phyloP scores from a whole-genome alignment of 1,284 basidiomycete species.

The Naganishia sp. region DNA sequence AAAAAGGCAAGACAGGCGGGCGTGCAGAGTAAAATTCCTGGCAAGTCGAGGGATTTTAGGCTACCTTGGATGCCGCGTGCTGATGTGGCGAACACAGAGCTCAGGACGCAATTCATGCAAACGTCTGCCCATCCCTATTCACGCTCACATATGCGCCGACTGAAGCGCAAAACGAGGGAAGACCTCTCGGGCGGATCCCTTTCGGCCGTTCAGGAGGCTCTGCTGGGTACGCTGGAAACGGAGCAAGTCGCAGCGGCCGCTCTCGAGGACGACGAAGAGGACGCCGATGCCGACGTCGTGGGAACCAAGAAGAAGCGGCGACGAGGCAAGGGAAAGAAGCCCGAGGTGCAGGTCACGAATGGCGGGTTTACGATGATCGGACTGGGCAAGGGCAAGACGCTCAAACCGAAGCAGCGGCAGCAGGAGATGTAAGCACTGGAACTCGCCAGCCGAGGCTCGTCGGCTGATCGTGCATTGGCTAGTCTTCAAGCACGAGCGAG shows the following conservation, averaged over 20 bases:
- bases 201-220: constrained; percentile 40
- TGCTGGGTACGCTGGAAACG: constrained; percentile 35
- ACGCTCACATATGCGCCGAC: constrained; percentile 47
- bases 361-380: constrained; percentile 42
- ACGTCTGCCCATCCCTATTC: constrained; percentile 47
- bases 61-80: neutral
- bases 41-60: neutral
- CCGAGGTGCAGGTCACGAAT: constrained; percentile 21
- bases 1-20: constrained; percentile 25
- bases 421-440: constrained; percentile 48
- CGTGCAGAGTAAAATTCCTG: constrained; percentile 16
- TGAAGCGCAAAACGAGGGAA: constrained; percentile 48
- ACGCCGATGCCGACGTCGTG: constrained; percentile 20
- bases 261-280: constrained; percentile 6
- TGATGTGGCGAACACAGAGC: neutral
- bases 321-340: constrained; percentile 21
- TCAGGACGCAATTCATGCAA: constrained; percentile 23
- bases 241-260: neutral
- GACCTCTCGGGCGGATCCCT: constrained; percentile 44
- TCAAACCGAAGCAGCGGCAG: constrained; percentile 48
- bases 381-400: constrained; percentile 46
- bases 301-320: constrained; percentile 1
- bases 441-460: neutral
- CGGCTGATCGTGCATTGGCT: neutral
- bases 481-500: constrained; percentile 27